Evolutionary conservation across 257 asterid species (phyloP).

Genomic region (Parsonsia alboflavescens): DNA sequence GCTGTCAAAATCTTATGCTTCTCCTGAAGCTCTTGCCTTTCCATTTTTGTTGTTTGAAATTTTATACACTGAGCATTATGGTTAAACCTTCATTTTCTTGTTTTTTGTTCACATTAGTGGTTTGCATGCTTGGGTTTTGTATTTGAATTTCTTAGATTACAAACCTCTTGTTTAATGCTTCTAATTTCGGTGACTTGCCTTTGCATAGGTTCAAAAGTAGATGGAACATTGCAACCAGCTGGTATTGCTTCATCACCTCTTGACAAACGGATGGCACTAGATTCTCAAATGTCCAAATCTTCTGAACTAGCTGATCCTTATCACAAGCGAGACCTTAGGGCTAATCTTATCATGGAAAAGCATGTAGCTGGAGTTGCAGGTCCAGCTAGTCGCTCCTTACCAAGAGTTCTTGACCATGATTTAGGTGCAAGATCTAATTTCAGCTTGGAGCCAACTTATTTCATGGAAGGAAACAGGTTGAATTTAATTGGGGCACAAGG

Average conservation of each 20-base stretch:
- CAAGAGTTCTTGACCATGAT: conserved; percentile 58
- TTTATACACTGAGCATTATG: no score
- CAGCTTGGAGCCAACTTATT: conserved; percentile 45
- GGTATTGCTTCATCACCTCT: conserved; percentile 51
- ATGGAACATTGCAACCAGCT: conserved; percentile 40
- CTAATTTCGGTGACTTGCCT: conserved; percentile 6
- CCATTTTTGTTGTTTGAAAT: no score
- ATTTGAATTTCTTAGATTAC: not conserved
- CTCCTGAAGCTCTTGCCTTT: not conserved
- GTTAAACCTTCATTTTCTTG: not conserved
- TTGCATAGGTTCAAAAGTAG: conserved; percentile 54
- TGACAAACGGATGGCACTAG: conserved; percentile 48
- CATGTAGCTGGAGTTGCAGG: conserved; percentile 40
- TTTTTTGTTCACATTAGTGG: not conserved
- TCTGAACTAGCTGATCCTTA: conserved; percentile 52
- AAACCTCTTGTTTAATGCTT: conserved; percentile 5
- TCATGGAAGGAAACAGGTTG: conserved; percentile 53
- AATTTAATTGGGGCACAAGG: conserved; percentile 58
- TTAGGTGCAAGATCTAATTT: conserved; percentile 44
- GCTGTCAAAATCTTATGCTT: not conserved
- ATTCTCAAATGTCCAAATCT: conserved; percentile 48
- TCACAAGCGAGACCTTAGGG: conserved; percentile 54
- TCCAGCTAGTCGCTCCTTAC: conserved; percentile 60
- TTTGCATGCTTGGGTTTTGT: not conserved
- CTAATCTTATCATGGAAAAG: conserved; percentile 40